Conservation (phyloP, 176 grass and related monocot genomes). For the Tillandsia leiboldiana region DNA sequence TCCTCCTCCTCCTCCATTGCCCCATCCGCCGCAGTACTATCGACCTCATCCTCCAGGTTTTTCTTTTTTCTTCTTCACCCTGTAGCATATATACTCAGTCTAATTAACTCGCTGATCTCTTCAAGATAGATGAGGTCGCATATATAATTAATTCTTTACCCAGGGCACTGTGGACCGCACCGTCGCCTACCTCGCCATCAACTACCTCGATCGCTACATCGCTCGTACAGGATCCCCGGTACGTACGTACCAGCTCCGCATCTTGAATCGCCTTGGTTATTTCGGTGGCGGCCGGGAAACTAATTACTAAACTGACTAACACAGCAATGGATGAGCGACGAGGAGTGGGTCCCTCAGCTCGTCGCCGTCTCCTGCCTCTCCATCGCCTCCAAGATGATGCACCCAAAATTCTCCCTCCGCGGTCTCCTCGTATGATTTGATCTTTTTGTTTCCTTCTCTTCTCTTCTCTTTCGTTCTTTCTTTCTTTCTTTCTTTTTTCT, state of each 20-base stretch:
- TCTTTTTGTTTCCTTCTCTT: not conserved
- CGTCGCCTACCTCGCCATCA: conserved; percentile 5
- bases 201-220: conserved; percentile 1
- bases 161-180: not conserved
- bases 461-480: not conserved
- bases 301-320: no score
- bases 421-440: conserved; percentile 4
- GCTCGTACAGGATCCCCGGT: not conserved
- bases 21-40: not conserved
- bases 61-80: not conserved
- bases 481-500: no score
- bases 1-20: not conserved
- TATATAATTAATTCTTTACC: not conserved
- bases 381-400: conserved; percentile 17
- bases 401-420: not conserved
- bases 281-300: not conserved
- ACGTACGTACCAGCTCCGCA: not conserved
- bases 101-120: not conserved
- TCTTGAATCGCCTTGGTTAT: not conserved
- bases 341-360: conserved; percentile 9
- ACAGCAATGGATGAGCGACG: not conserved
- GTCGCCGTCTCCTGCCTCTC: conserved; percentile 14
- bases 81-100: no score
- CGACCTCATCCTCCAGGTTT: not conserved
- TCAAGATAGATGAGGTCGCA: not conserved